These are phyloP conservation scores for Diaporthe citrichinensis DNA, from an alignment of 2,329 filamentous ascomycete species.

Conservation along the genomic window DNA sequence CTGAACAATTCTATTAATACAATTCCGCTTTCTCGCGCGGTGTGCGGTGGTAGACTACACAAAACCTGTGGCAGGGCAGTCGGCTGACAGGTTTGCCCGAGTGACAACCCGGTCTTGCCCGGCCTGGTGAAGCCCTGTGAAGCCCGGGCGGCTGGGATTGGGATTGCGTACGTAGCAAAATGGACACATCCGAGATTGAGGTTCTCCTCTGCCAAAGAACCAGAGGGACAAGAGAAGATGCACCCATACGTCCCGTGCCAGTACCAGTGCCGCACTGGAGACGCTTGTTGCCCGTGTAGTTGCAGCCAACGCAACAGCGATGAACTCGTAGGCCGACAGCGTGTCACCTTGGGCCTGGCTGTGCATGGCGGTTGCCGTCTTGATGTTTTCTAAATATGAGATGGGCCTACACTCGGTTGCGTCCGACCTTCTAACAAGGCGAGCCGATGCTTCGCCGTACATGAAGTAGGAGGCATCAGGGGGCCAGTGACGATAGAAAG, in stretches of 20 bases:
- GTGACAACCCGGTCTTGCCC: background rate
- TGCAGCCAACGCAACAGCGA: no score
- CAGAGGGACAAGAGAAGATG: background rate
- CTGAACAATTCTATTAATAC: background rate
- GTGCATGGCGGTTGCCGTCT: background rate
- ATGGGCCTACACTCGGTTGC: background rate
- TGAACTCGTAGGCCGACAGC: no score
- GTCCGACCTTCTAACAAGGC: background rate
- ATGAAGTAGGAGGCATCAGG: background rate
- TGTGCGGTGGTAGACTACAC: background rate
- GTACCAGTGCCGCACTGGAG: background rate
- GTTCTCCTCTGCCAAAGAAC: background rate
- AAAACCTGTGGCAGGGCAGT: background rate
- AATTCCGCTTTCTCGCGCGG: background rate
- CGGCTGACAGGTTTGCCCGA: background rate
- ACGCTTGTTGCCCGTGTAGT: background rate
- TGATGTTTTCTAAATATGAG: no score
- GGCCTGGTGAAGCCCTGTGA: background rate
- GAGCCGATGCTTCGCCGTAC: background rate
- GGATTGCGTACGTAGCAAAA: background rate
- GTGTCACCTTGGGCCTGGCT: background rate
- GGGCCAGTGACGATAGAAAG: constrained; percentile 14
- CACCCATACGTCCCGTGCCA: background rate
- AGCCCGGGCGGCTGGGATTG: background rate
- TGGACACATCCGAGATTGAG: background rate